Base-by-base conservation (phyloP, 805 yeast genomes). In the Schwanniomyces vanrijiae region DNA sequence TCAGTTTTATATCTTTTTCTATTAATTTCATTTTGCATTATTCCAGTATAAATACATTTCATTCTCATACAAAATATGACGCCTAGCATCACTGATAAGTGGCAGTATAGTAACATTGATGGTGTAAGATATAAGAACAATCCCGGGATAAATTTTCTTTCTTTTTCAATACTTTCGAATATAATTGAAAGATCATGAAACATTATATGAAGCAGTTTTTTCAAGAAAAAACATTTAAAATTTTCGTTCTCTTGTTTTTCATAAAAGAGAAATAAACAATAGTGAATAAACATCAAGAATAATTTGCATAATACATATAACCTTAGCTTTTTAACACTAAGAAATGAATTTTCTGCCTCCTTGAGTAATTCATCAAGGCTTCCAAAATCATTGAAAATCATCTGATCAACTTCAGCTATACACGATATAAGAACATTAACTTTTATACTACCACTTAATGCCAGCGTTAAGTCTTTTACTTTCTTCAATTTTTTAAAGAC, bases 251-350 rank as follows among this genome's bases (percentile, higher is more conserved):
- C 49, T 8, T 51, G 49, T 11, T 49, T 46, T 47, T 72, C 77
- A 47, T 71, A 77, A 47, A 72, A 70, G n/a, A 68, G 53, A 37
- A 65, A 64, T 8, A 80, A 50, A 37, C 68, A 70, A 35, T 55
- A 65, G 47, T 67, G 49, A n/a, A 55, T 19, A 24, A 38, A 48
- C 42, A 69, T 43, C 5, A 44, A 11, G 20, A 40, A 44, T 8
- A 40, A 20, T 34, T 44, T 44, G 11, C 40, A 44, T n/a, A 39
- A 22, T 13, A 44, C 24, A 35, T 40, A 44, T n/a, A 44, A 29
- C 19, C 35, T 33, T 37, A 44, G 24, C 18, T 31, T 31, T 13
- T 31, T 31, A 2, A 20, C 35, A 31, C 35, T 31, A 14, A 31
- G 35, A 16, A 31, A 31, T 7, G 35, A 9, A 14, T 10, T 13